Conservation (phyloP, 2,329 filamentous ascomycete species). For the Penicillium frequentans region DNA sequence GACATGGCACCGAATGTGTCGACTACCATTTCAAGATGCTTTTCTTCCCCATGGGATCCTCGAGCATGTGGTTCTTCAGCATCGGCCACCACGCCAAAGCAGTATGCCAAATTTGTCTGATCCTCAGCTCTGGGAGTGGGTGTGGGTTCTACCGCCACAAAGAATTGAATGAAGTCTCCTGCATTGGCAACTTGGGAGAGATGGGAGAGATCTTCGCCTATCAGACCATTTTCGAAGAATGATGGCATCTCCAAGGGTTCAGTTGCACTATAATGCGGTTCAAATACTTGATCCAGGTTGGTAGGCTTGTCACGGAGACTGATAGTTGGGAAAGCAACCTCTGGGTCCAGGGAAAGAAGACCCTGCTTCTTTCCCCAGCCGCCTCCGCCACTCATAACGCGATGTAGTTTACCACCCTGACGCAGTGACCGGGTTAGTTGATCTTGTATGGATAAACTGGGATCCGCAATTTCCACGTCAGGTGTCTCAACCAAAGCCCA, state of each 20-base stretch:
- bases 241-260: constrained; percentile 16
- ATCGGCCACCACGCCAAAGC: constrained; percentile 2
- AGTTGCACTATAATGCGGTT: not conserved
- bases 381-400: constrained; percentile 45
- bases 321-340: constrained; percentile 31
- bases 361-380: constrained; percentile 50
- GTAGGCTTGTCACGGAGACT: constrained; percentile 13
- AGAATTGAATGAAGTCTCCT: constrained; percentile 44
- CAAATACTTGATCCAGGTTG: constrained; percentile 27
- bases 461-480: constrained; percentile 11
- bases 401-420: constrained; percentile 40
- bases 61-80: not conserved
- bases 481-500: constrained; percentile 42
- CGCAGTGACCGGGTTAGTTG: constrained; percentile 28
- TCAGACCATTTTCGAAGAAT: constrained; percentile 21
- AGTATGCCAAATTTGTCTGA: not conserved
- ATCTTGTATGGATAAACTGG: constrained; percentile 16
- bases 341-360: constrained; percentile 43
- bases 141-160: constrained; percentile 33
- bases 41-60: not conserved
- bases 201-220: constrained; percentile 34
- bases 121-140: too few species aligned
- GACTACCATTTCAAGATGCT: constrained; percentile 25
- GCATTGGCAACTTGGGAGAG: constrained; percentile 40
- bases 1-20: constrained; percentile 41